Evolutionary conservation across 1,284 basidiomycete genomes (phyloP).

Genomic region (Apiotrichum sp.): DNA sequence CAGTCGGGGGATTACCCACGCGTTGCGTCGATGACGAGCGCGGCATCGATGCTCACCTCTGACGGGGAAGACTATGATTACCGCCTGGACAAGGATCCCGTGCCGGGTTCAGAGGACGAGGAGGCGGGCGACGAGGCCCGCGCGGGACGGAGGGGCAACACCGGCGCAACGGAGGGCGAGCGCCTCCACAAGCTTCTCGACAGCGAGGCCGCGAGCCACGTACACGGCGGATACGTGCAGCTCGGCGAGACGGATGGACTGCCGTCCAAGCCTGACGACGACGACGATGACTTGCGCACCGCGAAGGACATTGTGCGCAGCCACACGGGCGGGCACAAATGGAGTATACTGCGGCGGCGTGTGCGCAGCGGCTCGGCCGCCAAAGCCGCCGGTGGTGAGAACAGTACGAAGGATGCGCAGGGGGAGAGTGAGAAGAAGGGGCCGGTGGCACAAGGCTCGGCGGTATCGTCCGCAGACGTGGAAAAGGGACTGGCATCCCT

Average conservation of each 20-base stretch:
- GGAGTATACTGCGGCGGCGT: constrained; percentile 41
- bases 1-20: not conserved
- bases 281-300: constrained; percentile 20
- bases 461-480: not conserved
- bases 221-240: constrained; percentile 41
- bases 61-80: constrained; percentile 45
- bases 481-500: not conserved
- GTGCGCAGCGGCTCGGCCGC: constrained; percentile 16
- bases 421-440: not conserved
- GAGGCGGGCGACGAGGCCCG: constrained; percentile 7
- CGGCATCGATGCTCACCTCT: not conserved
- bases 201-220: constrained; percentile 28
- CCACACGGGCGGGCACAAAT: constrained; percentile 39
- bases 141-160: not conserved
- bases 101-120: not conserved
- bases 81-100: constrained; percentile 37
- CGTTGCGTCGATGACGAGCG: not conserved
- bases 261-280: constrained; percentile 33
- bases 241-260: constrained; percentile 49
- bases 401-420: too few relatives aligned
- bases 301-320: constrained; percentile 45
- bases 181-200: constrained; percentile 23
- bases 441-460: not conserved
- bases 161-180: constrained; percentile 5
- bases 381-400: not conserved